Conservation (phyloP, 2,329 filamentous ascomycete species). For the Herpotrichia juniperi region DNA sequence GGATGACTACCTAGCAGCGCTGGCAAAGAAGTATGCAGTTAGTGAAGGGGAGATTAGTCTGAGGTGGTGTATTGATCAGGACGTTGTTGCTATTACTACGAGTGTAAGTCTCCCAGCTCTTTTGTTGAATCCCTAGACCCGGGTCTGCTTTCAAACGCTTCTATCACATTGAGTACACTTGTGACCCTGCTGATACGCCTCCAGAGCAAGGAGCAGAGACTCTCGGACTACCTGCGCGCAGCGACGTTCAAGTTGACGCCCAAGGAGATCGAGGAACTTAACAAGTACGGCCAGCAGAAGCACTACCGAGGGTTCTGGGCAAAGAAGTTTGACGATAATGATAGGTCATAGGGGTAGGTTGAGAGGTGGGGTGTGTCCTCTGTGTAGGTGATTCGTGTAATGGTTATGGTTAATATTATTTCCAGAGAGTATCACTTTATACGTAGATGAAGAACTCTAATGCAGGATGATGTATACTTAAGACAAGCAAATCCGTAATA, state of each 20-base stretch:
- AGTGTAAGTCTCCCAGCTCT: conserved; percentile 42
- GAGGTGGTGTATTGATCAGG: conserved; percentile 67
- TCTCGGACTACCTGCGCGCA: conserved; percentile 63
- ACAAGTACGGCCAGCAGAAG: conserved; percentile 62
- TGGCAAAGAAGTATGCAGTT: conserved; percentile 68
- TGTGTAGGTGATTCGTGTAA: no score
- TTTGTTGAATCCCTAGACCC: neutral
- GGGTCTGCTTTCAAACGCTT: no score
- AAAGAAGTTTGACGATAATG: conserved; percentile 58
- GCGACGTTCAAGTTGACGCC: conserved; percentile 65
- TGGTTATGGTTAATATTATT: no score
- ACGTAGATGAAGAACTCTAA: no score
- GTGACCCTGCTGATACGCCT: neutral
- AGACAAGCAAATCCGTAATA: no score
- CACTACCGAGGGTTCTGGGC: conserved; percentile 67
- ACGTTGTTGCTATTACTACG: conserved; percentile 64
- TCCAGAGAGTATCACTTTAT: no score
- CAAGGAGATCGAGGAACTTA: conserved; percentile 57
- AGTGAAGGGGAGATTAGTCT: conserved; percentile 62
- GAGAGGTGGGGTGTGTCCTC: no score
- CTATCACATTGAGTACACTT: no score
- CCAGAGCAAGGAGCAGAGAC: conserved; percentile 59
- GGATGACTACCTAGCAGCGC: conserved; percentile 55
- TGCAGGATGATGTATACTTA: no score
- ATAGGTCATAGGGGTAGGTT: conserved; percentile 48